phyloP scores from a whole-genome alignment of 345 rosid genomes.

The Psidium guajava region DNA sequence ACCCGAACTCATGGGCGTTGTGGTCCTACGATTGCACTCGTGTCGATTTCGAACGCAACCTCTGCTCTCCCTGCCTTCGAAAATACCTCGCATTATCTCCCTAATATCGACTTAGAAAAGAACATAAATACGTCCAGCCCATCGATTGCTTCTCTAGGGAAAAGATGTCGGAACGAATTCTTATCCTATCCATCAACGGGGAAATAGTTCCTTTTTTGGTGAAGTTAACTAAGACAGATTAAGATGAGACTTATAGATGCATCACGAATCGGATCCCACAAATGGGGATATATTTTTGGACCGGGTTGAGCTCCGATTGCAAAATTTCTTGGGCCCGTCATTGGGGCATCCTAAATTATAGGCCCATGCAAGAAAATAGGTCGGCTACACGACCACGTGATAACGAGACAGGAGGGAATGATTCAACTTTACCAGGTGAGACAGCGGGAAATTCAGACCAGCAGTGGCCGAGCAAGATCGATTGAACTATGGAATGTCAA shows the following conservation, averaged over 20 bases:
- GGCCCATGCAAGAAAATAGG: neutral
- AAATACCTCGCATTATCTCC: neutral
- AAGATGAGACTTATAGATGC: neutral
- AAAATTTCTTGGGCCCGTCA: neutral
- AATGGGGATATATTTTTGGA: neutral
- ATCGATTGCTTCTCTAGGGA: neutral
- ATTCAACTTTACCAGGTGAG: neutral
- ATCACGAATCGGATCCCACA: neutral
- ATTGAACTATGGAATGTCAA: neutral
- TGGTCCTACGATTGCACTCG: neutral
- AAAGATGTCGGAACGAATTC: neutral
- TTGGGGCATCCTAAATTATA: neutral
- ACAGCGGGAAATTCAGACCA: neutral
- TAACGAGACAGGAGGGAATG: neutral
- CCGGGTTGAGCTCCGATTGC: neutral
- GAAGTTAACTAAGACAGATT: neutral
- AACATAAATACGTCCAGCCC: neutral
- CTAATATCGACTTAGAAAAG: neutral
- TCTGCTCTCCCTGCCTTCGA: neutral
- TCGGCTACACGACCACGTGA: neutral
- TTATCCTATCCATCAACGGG: neutral
- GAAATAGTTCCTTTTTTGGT: neutral
- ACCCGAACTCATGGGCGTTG: neutral
- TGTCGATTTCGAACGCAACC: neutral
- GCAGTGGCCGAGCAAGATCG: neutral